These are phyloP conservation scores for Wickerhamiella cacticola DNA, from an alignment of 805 yeast species.

Conservation along the genomic window DNA sequence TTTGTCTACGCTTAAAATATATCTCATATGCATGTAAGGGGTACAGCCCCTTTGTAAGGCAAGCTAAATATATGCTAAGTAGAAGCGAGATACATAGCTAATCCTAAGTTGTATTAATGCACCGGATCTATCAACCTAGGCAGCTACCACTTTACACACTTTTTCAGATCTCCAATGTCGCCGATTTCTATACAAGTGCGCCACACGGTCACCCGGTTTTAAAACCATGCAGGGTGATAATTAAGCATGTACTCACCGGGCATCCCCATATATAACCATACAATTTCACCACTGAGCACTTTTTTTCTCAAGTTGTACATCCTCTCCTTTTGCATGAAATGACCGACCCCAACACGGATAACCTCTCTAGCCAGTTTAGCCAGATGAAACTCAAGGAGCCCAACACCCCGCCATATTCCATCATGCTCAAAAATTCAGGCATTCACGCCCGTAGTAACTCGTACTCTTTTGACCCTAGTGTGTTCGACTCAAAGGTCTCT, in stretches of 20 bases:
- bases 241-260: constrained; percentile 4
- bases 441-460: constrained; percentile 9
- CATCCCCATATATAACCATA: constrained; percentile 4
- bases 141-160: background rate
- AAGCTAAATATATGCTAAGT: background rate
- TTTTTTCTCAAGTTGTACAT: background rate
- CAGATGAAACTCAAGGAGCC: constrained; percentile 11
- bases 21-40: constrained; percentile 2
- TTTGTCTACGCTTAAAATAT: background rate
- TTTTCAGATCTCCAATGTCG: too few species aligned
- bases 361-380: constrained; percentile 1
- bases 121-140: too few species aligned
- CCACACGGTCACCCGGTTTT: constrained; percentile 1
- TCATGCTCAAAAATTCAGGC: constrained; percentile 8
- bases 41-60: background rate
- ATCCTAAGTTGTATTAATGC: too few species aligned
- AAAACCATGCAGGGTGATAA: constrained; percentile 8
- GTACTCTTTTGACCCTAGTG: background rate
- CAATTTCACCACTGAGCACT: background rate
- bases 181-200: too few species aligned
- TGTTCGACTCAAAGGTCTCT: background rate
- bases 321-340: background rate
- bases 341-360: constrained; percentile 5
- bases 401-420: constrained; percentile 8
- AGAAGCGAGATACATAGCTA: background rate